Base-by-base conservation (phyloP, 2,329 filamentous ascomycete genomes). In the Talaromyces funiculosus region DNA sequence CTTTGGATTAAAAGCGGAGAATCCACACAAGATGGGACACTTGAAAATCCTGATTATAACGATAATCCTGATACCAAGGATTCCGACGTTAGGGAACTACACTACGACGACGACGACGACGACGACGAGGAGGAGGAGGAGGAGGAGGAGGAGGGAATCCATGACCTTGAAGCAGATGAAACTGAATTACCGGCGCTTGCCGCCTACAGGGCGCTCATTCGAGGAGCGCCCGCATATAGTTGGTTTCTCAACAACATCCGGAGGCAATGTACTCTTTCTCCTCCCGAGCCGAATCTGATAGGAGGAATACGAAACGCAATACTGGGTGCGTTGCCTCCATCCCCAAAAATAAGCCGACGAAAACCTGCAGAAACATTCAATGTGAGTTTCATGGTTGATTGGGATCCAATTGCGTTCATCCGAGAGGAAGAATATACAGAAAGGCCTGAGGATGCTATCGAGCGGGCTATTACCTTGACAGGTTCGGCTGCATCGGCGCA, bases 401-500 rank as follows among this genome's bases (percentile, higher is more conserved):
- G 59, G 53, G 54, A 61, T 18, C 45, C 54, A 26, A 7, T 33
- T 33, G 42, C 33, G 26, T 60, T 60, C 10, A 29, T 60, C 10
- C 29, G 18, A 26, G 31, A 60, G 1, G 31, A 57, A 20, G 33
- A 53, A 53, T 61, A 57, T 18, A 16, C 42, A 42, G 53, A 49
- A 29, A 40, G 8, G 4, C 42, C 43, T 3, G 59, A 43, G 8
- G 18, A 55, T 20, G 43, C 31, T 3, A 53, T 62, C 3, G 43
- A 54, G 16, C 29, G 54, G 8, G 55, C 33, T 10, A 53, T 62
- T 26, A 55, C 38, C 7, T 18, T 62, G 31, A 67, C 64, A 24
- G 66, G 68, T 9, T 65, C 67, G 1, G 18, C 38, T 9, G 51
- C 24, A 4, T 61, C 63, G 53, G 66, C 67, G 6, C 68, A 71